Conservation (phyloP, 768 basidiomycete species). For the Suillus fuscotomentosus region DNA sequence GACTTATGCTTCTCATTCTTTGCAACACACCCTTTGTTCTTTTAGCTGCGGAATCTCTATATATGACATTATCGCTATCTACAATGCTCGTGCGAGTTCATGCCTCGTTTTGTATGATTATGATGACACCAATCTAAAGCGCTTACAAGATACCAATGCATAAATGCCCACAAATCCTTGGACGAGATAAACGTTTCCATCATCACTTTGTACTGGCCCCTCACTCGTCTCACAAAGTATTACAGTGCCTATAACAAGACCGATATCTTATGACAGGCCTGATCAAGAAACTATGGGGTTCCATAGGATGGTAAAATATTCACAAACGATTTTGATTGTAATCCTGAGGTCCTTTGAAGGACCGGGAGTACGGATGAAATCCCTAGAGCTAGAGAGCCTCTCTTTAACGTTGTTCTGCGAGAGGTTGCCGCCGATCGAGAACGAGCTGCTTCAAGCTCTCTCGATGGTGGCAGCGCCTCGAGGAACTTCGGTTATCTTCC, state of each 20-base stretch:
- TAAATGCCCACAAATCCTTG: background rate
- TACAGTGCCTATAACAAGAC: background rate
- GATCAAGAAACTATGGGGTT: background rate
- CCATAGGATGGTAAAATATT: background rate
- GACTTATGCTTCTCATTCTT: background rate
- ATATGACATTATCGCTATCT: background rate
- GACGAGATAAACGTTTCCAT: background rate
- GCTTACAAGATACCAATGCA: background rate
- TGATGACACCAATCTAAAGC: background rate
- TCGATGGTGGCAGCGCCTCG: conserved; percentile 13
- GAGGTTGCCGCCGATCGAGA: conserved; percentile 63
- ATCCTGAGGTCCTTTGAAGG: background rate
- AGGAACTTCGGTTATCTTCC: conserved; percentile 71
- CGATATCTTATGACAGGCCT: background rate
- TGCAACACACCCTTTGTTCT: background rate
- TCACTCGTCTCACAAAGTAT: background rate
- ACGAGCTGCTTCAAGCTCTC: background rate
- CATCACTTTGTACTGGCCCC: background rate
- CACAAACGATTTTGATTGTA: background rate
- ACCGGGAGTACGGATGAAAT: background rate
- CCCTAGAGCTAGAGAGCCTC: conserved; percentile 45
- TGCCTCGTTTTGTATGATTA: background rate
- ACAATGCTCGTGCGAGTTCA: background rate
- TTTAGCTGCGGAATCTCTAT: background rate
- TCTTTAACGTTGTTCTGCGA: conserved; percentile 73